Conservation (phyloP, 1,139 yeast species). For the Protomyces arabidopsidicola region DNA sequence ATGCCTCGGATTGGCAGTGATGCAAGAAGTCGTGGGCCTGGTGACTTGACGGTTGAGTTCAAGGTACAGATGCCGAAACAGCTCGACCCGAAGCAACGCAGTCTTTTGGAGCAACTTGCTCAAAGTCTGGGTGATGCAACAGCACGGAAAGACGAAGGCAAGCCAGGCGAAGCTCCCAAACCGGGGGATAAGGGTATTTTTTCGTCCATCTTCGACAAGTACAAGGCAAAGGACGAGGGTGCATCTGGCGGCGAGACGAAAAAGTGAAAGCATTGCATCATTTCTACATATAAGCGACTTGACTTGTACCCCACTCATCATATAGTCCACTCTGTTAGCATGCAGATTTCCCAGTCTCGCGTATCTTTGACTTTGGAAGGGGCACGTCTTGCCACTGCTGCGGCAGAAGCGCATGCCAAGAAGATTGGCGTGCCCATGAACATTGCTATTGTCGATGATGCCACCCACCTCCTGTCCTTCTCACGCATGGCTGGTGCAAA, state of each 20-base stretch:
- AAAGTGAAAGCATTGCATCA: not conserved
- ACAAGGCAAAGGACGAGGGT: slow-evolving; percentile 6
- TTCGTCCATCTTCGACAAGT: slow-evolving; percentile 23
- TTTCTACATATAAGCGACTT: not conserved
- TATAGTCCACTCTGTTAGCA: not conserved
- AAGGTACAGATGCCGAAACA: slow-evolving; percentile 54
- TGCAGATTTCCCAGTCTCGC: not conserved
- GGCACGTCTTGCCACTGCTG: slow-evolving; percentile 11
- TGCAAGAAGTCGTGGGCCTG: slow-evolving; percentile 38
- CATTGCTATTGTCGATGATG: slow-evolving; percentile 22
- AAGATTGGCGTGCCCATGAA: slow-evolving; percentile 24
- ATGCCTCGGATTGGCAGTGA: slow-evolving; percentile 59
- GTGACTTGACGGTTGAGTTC: slow-evolving; percentile 73
- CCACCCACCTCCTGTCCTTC: slow-evolving; percentile 8
- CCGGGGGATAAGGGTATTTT: slow-evolving; percentile 3
- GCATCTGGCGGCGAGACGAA: not conserved
- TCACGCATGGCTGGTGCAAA: slow-evolving; percentile 23
- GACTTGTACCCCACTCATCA: not conserved
- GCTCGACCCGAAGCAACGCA: slow-evolving; percentile 52
- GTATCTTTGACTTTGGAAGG: slow-evolving; percentile 17
- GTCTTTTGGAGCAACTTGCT: slow-evolving; percentile 86
- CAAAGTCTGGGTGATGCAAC: slow-evolving; percentile 75
- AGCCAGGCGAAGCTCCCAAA: not conserved
- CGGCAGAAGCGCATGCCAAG: slow-evolving; percentile 17
- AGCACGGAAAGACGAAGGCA: slow-evolving; percentile 48